phyloP scores from a whole-genome alignment of 768 basidiomycete genomes.

The Suillus placidus region DNA sequence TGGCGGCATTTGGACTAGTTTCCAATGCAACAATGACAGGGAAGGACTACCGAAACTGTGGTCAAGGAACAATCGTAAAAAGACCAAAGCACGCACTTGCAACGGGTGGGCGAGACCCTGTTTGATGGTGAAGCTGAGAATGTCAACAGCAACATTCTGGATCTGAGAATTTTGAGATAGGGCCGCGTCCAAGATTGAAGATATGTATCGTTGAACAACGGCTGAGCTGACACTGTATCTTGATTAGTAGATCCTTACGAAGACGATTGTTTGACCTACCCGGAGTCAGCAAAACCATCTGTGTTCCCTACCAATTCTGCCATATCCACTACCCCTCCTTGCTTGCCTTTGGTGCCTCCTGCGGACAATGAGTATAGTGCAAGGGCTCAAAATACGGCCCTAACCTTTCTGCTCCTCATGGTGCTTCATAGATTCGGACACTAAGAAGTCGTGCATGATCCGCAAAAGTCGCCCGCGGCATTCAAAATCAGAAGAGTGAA shows the following conservation, averaged over 20 bases:
- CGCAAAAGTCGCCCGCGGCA: conserved; percentile 72
- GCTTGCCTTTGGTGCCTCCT: conserved; percentile 27
- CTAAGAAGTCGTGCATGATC: conserved; percentile 91
- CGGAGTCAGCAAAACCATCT: conserved; percentile 94
- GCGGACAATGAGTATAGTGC: neutral
- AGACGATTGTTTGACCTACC: conserved; percentile 54
- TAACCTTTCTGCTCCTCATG: conserved; percentile 69
- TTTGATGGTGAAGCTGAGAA: conserved; percentile 89
- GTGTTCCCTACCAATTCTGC: conserved; percentile 94
- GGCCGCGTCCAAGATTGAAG: conserved; percentile 79
- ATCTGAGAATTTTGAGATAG: conserved; percentile 69
- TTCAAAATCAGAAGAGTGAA: conserved; percentile 73
- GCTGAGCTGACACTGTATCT: conserved; percentile 84
- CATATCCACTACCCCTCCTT: conserved; percentile 70
- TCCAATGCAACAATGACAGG: conserved; percentile 94
- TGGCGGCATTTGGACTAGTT: conserved; percentile 62
- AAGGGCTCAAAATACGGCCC: neutral
- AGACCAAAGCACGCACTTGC: conserved; percentile 53
- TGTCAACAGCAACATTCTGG: conserved; percentile 85
- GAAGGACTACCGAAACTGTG: conserved; percentile 61
- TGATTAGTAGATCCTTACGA: neutral
- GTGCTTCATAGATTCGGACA: conserved; percentile 82
- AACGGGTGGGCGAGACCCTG: conserved; percentile 96
- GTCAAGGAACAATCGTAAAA: conserved; percentile 6
- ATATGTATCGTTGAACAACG: conserved; percentile 90